Evolutionary conservation across 2,329 filamentous ascomycete genomes (phyloP), one percentile per base, ranked within the genome.

Genomic region (Atkinsonella texensis): DNA sequence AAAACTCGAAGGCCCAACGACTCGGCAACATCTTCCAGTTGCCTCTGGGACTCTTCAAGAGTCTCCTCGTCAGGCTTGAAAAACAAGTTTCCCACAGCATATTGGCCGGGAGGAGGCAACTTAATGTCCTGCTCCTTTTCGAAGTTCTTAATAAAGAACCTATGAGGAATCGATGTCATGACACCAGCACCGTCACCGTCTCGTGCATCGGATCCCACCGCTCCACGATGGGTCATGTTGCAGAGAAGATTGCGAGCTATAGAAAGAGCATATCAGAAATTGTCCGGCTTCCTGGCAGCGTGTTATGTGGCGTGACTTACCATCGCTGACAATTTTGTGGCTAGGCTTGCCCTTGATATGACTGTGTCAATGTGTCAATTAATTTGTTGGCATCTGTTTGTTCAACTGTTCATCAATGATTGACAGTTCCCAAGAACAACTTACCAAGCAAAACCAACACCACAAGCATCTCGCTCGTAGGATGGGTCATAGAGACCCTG

Each of bases 141-240:
- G 70, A 97, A 97, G 70, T 97, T 95, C 79, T 97, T 98, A 67
- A 95, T 77, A 70, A 98, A 97, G 76, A 98, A 97, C 71, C 85
- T 89, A 76, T 97, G 91, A 54, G 93, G 93, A 63, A 98, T 95
- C 54, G 90, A 96, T 59, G 91, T 97, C 93, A 98, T 98, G 66
- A 97, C 91, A 80, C 93, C 93, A 63, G 93, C 93, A 69, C 93
- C 93, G 68, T 98, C 93, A 68, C 93, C 93, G 68, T 98, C 93
- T 76, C 93, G 86, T 65, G 89, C 89, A 76, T 98, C 93, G 55
- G 93, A 97, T 61, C 93, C 93, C 62, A 97, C 91, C 57, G 93
- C 93, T 77, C 93, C 93, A 69, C 93, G 86, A 77, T 98, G 93
- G 77, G 93, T 97, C 93, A 98, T 98, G 80, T 98, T 97, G 79